Percentiles rank a stretch among this genome's conserved stretches.
These are phyloP conservation scores for Athelia sp. DNA, from an alignment of 1,284 basidiomycete species.

Conservation along the genomic window DNA sequence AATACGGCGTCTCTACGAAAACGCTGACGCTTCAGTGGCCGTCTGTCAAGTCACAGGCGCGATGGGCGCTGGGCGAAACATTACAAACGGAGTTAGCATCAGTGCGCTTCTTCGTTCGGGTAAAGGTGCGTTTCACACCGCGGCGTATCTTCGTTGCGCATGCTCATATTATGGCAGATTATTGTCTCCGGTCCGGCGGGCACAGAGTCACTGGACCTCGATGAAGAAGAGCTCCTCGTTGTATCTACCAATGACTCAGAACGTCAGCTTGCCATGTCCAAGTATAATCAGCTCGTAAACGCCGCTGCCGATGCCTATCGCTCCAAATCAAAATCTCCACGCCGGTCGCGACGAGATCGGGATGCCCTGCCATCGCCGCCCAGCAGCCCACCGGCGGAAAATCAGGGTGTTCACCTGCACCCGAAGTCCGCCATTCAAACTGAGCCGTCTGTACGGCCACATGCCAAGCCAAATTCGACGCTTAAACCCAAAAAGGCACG, in stretches of 20 bases:
- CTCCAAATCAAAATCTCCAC: constrained; percentile 60
- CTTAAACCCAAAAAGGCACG: constrained; percentile 20
- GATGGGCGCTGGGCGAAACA: constrained; percentile 76
- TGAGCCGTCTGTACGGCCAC: constrained; percentile 8
- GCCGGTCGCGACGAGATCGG: constrained; percentile 31
- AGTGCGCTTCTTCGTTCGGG: constrained; percentile 63
- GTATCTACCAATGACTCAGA: constrained; percentile 67
- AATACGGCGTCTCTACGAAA: constrained; percentile 53
- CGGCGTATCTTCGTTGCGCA: constrained; percentile 4
- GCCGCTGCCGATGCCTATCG: constrained; percentile 26
- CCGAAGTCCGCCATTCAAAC: constrained; percentile 3
- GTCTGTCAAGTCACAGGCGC: constrained; percentile 54
- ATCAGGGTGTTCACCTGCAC: background rate
- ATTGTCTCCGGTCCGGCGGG: constrained; percentile 49
- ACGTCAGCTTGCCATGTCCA: constrained; percentile 57
- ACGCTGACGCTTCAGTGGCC: constrained; percentile 71
- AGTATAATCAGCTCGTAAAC: constrained; percentile 45
- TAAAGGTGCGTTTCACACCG: constrained; percentile 45
- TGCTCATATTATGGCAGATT: constrained; percentile 34
- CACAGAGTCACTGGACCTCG: constrained; percentile 62
- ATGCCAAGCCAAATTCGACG: constrained; percentile 12
- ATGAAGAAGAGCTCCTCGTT: constrained; percentile 59
- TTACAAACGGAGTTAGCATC: constrained; percentile 61
- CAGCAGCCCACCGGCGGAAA: constrained; percentile 4
- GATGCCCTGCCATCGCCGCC: constrained; percentile 21